These are phyloP conservation scores for Diplodia mutila DNA, from an alignment of 2,329 filamentous ascomycete species.

Conservation along the genomic window DNA sequence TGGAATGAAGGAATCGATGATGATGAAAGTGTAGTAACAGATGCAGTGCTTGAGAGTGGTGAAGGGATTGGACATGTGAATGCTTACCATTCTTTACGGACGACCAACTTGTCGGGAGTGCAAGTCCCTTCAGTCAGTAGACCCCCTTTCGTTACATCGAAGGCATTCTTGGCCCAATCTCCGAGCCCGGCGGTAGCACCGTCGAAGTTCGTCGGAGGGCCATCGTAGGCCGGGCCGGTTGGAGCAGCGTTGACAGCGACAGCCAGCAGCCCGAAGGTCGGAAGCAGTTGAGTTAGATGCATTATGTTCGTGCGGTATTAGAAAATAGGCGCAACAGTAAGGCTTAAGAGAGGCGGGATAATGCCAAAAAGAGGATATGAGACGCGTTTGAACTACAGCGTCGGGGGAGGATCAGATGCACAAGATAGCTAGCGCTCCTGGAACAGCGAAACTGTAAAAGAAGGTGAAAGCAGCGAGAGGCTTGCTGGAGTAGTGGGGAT, in stretches of 20 bases:
- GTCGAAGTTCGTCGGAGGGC: not conserved
- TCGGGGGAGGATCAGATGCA: not conserved
- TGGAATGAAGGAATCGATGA: not conserved
- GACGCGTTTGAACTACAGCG: not conserved
- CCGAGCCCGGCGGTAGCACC: not conserved
- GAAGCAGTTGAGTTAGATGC: not conserved
- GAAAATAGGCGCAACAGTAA: not conserved
- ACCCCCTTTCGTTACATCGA: not conserved
- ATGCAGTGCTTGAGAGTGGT: not conserved
- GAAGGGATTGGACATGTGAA: not conserved
- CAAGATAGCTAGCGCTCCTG: not conserved
- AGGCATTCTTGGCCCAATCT: constrained; percentile 8
- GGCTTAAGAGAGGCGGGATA: not conserved
- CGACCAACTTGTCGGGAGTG: constrained; percentile 18
- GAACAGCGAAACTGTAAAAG: not conserved
- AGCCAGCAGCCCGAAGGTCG: not conserved
- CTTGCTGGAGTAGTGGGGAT: not conserved
- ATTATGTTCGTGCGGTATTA: not conserved
- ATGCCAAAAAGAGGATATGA: not conserved
- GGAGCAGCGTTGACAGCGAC: not conserved
- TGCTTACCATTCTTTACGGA: constrained; percentile 24
- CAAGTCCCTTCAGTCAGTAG: not conserved
- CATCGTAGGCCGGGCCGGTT: not conserved
- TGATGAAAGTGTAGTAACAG: too few species aligned
- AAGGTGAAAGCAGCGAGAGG: not conserved